Percentiles rank a stretch among this genome's conserved stretches.
phyloP scores from a whole-genome alignment of 495 filamentous ascomycete species.

The Penicillium odoratum region DNA sequence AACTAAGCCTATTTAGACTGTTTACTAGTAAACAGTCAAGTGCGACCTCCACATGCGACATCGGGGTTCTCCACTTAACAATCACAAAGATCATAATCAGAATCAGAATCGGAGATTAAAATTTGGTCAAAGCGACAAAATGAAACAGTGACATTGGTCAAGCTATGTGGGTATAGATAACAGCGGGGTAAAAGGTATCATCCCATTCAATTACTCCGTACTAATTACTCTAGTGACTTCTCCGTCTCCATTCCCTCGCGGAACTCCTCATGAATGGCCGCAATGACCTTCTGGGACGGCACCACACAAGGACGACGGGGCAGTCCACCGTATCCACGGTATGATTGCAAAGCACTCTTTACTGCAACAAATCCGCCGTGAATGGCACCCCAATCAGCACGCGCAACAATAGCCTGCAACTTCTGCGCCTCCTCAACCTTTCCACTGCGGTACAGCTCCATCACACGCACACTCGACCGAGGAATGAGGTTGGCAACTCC shows the following conservation, averaged over 20 bases:
- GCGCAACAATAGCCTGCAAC: slow-evolving; percentile 76
- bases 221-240: slow-evolving; percentile 41
- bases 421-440: slow-evolving; percentile 69
- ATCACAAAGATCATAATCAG: not conserved
- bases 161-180: not conserved
- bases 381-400: slow-evolving; percentile 86
- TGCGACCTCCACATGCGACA: slow-evolving; percentile 27
- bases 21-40: not conserved
- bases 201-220: not conserved
- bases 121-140: not conserved
- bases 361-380: slow-evolving; percentile 83
- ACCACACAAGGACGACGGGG: slow-evolving; percentile 75
- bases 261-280: slow-evolving; percentile 68
- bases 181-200: slow-evolving; percentile 5
- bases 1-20: too few species aligned
- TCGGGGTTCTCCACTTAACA: not conserved
- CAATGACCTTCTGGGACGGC: slow-evolving; percentile 58
- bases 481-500: slow-evolving; percentile 85
- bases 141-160: slow-evolving; percentile 6
- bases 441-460: slow-evolving; percentile 72
- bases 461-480: slow-evolving; percentile 67
- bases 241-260: slow-evolving; percentile 74
- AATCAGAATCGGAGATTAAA: not conserved
- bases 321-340: slow-evolving; percentile 76
- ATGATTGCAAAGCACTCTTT: slow-evolving; percentile 73